Conservation (phyloP, 139 green algal genomes). For the Chlamydomonas eustigma region DNA sequence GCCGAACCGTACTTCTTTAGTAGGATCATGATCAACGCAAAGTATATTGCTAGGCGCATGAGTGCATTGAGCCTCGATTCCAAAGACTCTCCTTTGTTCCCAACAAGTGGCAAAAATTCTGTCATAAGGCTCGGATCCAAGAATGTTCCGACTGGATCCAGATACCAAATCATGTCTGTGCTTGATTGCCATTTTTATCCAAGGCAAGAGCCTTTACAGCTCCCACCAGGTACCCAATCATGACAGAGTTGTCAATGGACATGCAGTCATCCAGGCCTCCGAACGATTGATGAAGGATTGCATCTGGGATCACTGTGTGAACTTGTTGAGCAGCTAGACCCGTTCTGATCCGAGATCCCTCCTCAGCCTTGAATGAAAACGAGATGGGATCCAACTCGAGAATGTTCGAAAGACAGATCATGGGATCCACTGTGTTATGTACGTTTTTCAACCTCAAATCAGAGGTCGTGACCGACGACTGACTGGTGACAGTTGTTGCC, state of each 20-base stretch:
- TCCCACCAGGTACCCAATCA: background rate
- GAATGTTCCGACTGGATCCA: too few species aligned
- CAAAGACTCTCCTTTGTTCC: too few species aligned
- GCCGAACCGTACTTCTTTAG: too few species aligned
- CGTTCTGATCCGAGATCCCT: background rate
- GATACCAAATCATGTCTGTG: background rate
- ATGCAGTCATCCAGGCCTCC: background rate
- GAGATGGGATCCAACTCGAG: background rate
- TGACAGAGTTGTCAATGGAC: background rate
- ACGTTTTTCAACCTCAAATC: background rate
- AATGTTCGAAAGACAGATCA: background rate
- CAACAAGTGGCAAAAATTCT: too few species aligned
- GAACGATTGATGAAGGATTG: background rate
- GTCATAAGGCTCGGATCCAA: too few species aligned
- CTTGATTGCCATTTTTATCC: background rate
- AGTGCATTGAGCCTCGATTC: too few species aligned
- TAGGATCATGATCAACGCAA: too few species aligned
- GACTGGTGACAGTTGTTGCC: background rate
- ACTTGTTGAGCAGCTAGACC: background rate
- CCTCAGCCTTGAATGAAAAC: background rate
- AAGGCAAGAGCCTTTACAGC: background rate
- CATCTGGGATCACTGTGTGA: background rate
- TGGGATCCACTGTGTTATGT: background rate
- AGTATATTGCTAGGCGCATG: too few species aligned
- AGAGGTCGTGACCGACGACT: background rate